Conservation (phyloP, 2,329 filamentous ascomycete species). For the Lachnellula hyalina region DNA sequence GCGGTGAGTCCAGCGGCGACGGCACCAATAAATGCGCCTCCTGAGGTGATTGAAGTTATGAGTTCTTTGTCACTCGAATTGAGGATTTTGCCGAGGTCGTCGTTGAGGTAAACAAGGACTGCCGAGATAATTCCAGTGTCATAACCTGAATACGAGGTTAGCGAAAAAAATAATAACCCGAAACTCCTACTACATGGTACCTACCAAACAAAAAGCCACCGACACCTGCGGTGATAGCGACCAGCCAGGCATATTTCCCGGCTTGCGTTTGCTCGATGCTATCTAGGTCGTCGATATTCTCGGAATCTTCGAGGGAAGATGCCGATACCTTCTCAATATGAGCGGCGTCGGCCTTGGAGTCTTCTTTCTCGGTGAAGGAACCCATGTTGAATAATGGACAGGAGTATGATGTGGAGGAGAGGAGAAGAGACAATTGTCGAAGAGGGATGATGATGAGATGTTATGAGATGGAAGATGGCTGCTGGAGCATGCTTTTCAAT, state of each 20-base stretch:
- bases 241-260: conserved; percentile 48
- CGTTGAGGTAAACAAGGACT: conserved; percentile 37
- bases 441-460: too few relatives aligned
- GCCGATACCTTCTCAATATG: too few relatives aligned
- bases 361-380: too few relatives aligned
- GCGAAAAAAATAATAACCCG: too few relatives aligned
- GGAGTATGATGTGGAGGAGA: too few relatives aligned
- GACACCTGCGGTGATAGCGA: conserved; percentile 58
- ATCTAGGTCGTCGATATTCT: conserved; percentile 20
- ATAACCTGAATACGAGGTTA: conserved; percentile 33
- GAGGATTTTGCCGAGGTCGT: conserved; percentile 36
- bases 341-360: too few relatives aligned
- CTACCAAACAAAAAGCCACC: conserved; percentile 58
- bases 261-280: conserved; percentile 36
- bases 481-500: too few relatives aligned
- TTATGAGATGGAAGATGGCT: too few relatives aligned
- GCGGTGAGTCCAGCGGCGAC: conserved; percentile 54
- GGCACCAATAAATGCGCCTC: conserved; percentile 54
- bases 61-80: conserved; percentile 43
- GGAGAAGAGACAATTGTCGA: too few relatives aligned
- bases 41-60: conserved; percentile 46
- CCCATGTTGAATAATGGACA: too few relatives aligned
- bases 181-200: background rate
- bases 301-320: background rate
- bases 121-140: conserved; percentile 43